These are phyloP conservation scores for Hyphopichia pseudoburtonii DNA, from an alignment of 1,139 yeast genomes.

Conservation along the genomic window DNA sequence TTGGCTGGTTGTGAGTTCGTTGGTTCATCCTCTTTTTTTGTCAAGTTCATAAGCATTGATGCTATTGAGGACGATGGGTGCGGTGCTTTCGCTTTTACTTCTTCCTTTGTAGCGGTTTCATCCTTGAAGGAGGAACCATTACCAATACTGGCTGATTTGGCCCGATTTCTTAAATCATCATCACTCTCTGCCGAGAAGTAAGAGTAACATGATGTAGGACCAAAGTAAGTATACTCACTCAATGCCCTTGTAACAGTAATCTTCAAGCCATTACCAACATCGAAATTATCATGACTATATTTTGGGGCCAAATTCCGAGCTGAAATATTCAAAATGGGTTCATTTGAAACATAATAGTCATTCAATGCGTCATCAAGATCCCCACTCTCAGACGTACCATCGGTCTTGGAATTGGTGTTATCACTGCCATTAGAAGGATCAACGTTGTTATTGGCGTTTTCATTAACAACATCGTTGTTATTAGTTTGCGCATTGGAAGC, in stretches of 20 bases:
- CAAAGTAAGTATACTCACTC: constrained; percentile 9
- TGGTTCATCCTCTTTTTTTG: no score
- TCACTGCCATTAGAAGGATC: no score
- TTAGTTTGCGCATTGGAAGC: no score
- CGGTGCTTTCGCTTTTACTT: no score
- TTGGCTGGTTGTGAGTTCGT: no score
- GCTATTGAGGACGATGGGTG: no score
- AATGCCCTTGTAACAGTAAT: constrained; percentile 4
- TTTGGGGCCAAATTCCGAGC: constrained; percentile 7
- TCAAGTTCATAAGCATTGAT: not conserved
- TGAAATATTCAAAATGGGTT: constrained; percentile 9
- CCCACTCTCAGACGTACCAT: no score
- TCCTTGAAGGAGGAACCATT: not conserved
- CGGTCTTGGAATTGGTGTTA: no score
- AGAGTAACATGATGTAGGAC: constrained; percentile 10
- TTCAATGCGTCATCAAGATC: constrained; percentile 3
- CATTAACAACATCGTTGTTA: no score
- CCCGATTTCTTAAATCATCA: not conserved
- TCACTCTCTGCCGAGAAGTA: constrained; percentile 7
- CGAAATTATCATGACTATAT: constrained; percentile 3
- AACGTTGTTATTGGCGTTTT: no score
- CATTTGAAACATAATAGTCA: constrained; percentile 6
- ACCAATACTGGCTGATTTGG: not conserved
- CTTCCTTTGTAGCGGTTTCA: no score
- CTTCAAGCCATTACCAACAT: constrained; percentile 6